Conservation (phyloP, 768 basidiomycete genomes). For the Leccinum longicurvipes region DNA sequence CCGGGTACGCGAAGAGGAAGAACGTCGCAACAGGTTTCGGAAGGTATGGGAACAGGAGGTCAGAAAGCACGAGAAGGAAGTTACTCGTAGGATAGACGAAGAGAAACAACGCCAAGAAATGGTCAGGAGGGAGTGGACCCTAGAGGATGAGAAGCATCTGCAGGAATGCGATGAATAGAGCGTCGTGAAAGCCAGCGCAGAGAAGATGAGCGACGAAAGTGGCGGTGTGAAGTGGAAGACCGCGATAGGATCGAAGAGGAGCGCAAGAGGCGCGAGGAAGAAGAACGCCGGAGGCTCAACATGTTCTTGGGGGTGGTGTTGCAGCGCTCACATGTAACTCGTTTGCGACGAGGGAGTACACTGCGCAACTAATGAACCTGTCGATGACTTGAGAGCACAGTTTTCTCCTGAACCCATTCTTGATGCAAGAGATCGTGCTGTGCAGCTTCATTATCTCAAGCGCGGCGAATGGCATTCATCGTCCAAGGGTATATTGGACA, state of each 20-base stretch:
- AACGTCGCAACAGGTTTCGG: conserved; percentile 3
- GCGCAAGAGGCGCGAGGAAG: conserved; percentile 15
- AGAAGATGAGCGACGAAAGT: conserved; percentile 9
- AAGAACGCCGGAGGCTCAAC: conserved; percentile 21
- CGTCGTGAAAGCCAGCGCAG: conserved; percentile 6
- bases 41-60: conserved; percentile 2
- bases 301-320: conserved; percentile 24
- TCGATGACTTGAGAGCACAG: conserved; percentile 17
- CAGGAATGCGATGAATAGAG: conserved; percentile 11
- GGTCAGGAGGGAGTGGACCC: conserved; percentile 4
- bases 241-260: conserved; percentile 13
- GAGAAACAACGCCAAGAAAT: conserved; percentile 5
- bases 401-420: conserved; percentile 8
- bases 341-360: conserved; percentile 29
- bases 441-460: conserved; percentile 6
- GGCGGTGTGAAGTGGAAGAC: conserved; percentile 22
- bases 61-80: conserved; percentile 1
- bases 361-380: conserved; percentile 29
- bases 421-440: neutral
- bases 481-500: conserved; percentile 12
- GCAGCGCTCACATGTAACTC: conserved; percentile 22
- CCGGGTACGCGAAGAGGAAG: conserved; percentile 5
- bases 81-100: neutral
- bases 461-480: conserved; percentile 8
- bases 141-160: conserved; percentile 1